Evolutionary conservation across 108 stramenopile genomes (phyloP), one percentile per base, ranked within the genome.

Genomic region (Asterionellopsis glacialis): DNA sequence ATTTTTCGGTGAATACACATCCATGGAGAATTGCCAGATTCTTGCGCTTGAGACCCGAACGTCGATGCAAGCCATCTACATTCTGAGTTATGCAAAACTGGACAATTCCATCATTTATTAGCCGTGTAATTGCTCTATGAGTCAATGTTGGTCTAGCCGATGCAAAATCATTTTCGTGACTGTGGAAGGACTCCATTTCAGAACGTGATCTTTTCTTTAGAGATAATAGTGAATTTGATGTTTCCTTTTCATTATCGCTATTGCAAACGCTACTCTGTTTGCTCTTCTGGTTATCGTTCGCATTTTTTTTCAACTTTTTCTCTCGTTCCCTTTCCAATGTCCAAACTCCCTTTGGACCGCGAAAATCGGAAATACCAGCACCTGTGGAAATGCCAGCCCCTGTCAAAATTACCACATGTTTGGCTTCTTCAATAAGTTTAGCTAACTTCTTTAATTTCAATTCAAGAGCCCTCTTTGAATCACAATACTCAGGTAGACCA

Each of bases 331-430:
- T 69, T 63, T 91, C 94, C 54, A 80, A 49, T 5, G 89, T 91
- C 87, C 90, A 98, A 61, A 98, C 82, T 5, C 98, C 98, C 48
- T 83, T 80, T 12, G 95, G 95, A 9, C 95, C 91, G 0, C 98
- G 85, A 76, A 98, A 98, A 73, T 98, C 98, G 0, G 98, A 96
- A 64, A 98, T 97, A 11, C 96, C 95, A 51, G 84, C 93, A 52
- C 61, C 73, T 27, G 93, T 95, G 47, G 83, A 89, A 42, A 90
- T 93, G 18, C 98, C 98, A 11, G 98, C 98, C n/a, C 98, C 98
- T 0, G 97, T 98, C 45, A 98, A 61, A 9, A 96, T 79, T 10
- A 96, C 88, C 2, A 79, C 68, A 45, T 77, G 67, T 40, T 63
- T 43, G 0, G 86, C 69, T 41, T 60, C 51, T 26, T 67, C 59